These are phyloP conservation scores for Mycosarcoma maydis DNA, from an alignment of 1,284 basidiomycete genomes.

Conservation along the genomic window DNA sequence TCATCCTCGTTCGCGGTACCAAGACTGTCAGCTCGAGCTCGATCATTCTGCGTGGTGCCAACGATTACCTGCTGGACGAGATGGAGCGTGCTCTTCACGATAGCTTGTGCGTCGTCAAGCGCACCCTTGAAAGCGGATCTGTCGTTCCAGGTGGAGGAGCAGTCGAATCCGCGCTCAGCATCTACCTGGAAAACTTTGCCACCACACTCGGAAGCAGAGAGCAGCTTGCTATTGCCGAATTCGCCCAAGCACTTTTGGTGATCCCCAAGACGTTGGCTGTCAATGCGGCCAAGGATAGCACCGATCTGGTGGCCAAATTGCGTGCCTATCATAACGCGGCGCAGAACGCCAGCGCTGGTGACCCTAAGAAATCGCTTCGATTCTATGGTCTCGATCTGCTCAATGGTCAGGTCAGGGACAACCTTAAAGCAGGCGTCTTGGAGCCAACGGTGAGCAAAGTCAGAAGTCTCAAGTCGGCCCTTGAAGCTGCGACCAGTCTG, in stretches of 20 bases:
- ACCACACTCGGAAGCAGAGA: conserved; percentile 93
- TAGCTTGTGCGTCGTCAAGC: conserved; percentile 92
- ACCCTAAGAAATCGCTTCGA: conserved; percentile 93
- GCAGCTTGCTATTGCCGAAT: conserved; percentile 98
- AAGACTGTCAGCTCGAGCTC: conserved; percentile 94
- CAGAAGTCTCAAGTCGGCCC: conserved; percentile 92
- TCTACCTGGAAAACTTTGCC: conserved; percentile 99
- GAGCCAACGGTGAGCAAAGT: conserved; percentile 98
- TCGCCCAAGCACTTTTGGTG: conserved; percentile 88
- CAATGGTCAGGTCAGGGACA: conserved; percentile 94
- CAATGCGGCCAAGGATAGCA: conserved; percentile 98
- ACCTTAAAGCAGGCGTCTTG: conserved; percentile 88
- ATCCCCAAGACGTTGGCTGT: conserved; percentile 95
- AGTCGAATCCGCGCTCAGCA: conserved; percentile 94
- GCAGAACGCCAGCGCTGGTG: conserved; percentile 82
- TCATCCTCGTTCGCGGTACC: conserved; percentile 96
- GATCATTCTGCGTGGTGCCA: conserved; percentile 93
- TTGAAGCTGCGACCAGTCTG: conserved; percentile 94
- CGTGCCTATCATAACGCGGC: conserved; percentile 95
- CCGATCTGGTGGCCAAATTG: conserved; percentile 95
- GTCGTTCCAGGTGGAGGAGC: conserved; percentile 98
- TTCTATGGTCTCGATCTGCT: conserved; percentile 95
- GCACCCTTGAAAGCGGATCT: conserved; percentile 92
- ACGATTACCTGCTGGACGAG: conserved; percentile 99
- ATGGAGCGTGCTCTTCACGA: conserved; percentile 98